phyloP scores from a whole-genome alignment of 208 protist genomes.

The Leishmania gerbilli region DNA sequence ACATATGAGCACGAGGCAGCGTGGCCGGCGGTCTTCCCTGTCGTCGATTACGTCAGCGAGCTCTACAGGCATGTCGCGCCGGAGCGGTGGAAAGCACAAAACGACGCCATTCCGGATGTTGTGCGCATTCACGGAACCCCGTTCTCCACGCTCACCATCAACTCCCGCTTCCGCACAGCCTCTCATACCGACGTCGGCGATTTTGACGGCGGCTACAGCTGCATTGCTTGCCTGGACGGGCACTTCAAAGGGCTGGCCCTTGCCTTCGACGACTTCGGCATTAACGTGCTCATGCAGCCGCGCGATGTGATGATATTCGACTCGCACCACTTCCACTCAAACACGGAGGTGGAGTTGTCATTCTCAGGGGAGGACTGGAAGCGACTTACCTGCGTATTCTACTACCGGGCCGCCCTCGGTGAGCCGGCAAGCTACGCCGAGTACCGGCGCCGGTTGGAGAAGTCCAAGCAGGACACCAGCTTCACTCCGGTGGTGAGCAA shows the following conservation, averaged over 20 bases:
- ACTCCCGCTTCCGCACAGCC: conserved; percentile 89
- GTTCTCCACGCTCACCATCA: conserved; percentile 92
- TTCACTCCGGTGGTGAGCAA: conserved; percentile 15
- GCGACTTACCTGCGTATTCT: conserved; percentile 90
- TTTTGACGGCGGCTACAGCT: conserved; percentile 90
- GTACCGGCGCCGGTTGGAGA: conserved; percentile 65
- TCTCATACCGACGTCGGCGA: conserved; percentile 90
- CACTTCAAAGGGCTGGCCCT: conserved; percentile 79
- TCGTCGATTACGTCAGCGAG: conserved; percentile 88
- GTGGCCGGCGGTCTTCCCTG: conserved; percentile 85
- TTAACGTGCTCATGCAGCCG: conserved; percentile 76
- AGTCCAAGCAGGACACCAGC: conserved; percentile 29
- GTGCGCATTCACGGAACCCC: conserved; percentile 87
- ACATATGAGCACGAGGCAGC: conserved; percentile 65
- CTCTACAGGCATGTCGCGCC: conserved; percentile 76
- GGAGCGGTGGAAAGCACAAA: conserved; percentile 69
- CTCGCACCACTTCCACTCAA: conserved; percentile 92
- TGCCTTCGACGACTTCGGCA: conserved; percentile 73
- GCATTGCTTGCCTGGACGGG: conserved; percentile 83
- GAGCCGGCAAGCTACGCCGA: conserved; percentile 69
- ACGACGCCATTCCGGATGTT: conserved; percentile 83
- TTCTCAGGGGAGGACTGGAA: conserved; percentile 51
- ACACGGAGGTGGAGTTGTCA: conserved; percentile 79
- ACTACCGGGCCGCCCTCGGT: conserved; percentile 83
- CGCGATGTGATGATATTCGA: conserved; percentile 91